Conservation (phyloP, 495 filamentous ascomycete species). For the Viridothelium virens region DNA sequence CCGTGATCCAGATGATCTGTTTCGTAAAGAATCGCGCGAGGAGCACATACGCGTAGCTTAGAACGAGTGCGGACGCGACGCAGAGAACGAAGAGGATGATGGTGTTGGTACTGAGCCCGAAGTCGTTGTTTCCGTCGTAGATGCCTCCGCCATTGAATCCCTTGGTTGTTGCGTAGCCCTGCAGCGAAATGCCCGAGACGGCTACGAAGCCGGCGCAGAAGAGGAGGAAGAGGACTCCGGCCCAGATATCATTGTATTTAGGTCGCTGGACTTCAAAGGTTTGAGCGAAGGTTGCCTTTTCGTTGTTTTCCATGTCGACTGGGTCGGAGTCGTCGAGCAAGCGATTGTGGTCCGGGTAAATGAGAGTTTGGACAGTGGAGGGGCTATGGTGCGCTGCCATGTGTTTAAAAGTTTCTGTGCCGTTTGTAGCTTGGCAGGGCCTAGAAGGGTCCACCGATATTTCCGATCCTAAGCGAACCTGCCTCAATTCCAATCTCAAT, state of each 20-base stretch:
- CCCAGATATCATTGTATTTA: slow-evolving; percentile 86
- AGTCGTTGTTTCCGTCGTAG: slow-evolving; percentile 57
- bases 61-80: slow-evolving; percentile 58
- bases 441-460: not conserved
- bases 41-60: slow-evolving; percentile 70
- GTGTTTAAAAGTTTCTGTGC: not conserved
- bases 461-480: no score
- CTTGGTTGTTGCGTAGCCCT: slow-evolving; percentile 63
- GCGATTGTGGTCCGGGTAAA: not conserved
- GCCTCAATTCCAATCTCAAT: no score
- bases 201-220: slow-evolving; percentile 69
- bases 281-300: slow-evolving; percentile 62
- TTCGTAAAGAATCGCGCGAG: slow-evolving; percentile 76
- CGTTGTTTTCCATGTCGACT: slow-evolving; percentile 21
- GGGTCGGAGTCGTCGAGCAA: slow-evolving; percentile 12
- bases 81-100: slow-evolving; percentile 76
- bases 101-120: slow-evolving; percentile 72
- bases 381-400: not conserved
- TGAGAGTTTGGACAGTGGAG: not conserved
- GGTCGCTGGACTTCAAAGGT: slow-evolving; percentile 72
- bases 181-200: slow-evolving; percentile 66
- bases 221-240: slow-evolving; percentile 66
- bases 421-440: not conserved
- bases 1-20: slow-evolving; percentile 82
- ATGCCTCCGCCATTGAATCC: slow-evolving; percentile 66